Evolutionary conservation across 208 protist genomes (phyloP), one percentile per base, ranked within the genome.

Genomic region (Leishmania major): DNA sequence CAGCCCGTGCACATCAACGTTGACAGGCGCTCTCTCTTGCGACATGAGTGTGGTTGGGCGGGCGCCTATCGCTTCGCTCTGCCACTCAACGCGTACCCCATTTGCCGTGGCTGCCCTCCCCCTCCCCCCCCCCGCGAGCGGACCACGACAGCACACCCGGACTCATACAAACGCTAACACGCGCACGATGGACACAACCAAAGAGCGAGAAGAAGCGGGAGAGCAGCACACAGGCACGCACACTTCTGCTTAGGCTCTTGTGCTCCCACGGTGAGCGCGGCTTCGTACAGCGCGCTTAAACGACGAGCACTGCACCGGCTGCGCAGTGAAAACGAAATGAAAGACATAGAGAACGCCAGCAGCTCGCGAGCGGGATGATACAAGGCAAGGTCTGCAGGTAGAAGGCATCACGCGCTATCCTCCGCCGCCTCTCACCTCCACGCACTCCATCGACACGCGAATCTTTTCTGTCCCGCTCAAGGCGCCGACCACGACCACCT

Each of bases 361-460:
- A 35, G 31, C 31, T 22, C 31, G 31, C 31, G 15, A 43, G 31
- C 28, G 31, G 31, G 4, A 13, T 22, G 13, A 5, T 19, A 10
- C 31, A 17, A 3, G 40, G 62, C 4, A 35, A 11, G 7, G 31
- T 25, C 31, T 8, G 11, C 62, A 69, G 62, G 31, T 25, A 40
- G 13, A 40, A 1, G 62, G 10, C 5, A 19, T n/a, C 25, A 74
- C 5, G 51, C 51, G 35, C 19, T 43, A 17, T 57, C 47, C 37
- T 76, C 53, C 19, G 13, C 19, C 15, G 45, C 69, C 75, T 81
- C 25, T 15, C 43, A 37, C 25, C 47, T 86, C 78, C 0, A 31
- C 22, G 37, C 78, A 82, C 74, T 82, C 73, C 72, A 86, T 22
- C 43, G 53, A 53, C 25, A 86, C 55, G 5, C 82, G 82, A 10